A percentile compares a stretch with the other conserved stretches of the same genome.
phyloP scores from a whole-genome alignment of 108 stramenopile genomes.

The Pseudonitzschia delicatissima region DNA sequence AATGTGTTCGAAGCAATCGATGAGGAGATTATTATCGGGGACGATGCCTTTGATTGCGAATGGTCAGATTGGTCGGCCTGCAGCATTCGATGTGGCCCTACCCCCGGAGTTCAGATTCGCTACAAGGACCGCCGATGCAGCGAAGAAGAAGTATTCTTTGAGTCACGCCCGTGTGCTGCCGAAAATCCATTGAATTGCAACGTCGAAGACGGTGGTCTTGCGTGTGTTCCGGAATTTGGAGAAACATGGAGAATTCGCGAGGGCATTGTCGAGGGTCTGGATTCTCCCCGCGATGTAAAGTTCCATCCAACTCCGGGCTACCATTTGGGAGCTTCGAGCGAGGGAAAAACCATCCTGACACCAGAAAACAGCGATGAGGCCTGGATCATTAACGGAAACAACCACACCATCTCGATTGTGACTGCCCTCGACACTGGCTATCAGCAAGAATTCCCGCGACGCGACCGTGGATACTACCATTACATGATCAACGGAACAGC shows the following conservation, averaged over 20 bases:
- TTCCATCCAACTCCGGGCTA: slow-evolving; percentile 50
- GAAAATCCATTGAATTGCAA: not conserved
- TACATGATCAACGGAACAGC: slow-evolving; percentile 54
- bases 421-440: slow-evolving; percentile 23
- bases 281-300: slow-evolving; percentile 3
- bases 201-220: slow-evolving; percentile 2
- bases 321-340: slow-evolving; percentile 37
- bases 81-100: slow-evolving; percentile 36
- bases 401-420: slow-evolving; percentile 40
- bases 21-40: too few relatives aligned
- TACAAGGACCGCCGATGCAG: slow-evolving; percentile 1
- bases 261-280: slow-evolving; percentile 27
- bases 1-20: not conserved
- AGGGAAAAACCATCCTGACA: slow-evolving; percentile 29
- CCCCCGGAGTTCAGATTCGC: slow-evolving; percentile 29
- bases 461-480: slow-evolving; percentile 51
- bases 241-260: slow-evolving; percentile 9
- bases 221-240: slow-evolving; percentile 2
- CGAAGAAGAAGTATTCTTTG: not conserved
- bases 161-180: not conserved
- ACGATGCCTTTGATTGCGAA: not conserved
- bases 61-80: slow-evolving; percentile 46
- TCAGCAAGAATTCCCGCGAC: slow-evolving; percentile 29
- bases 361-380: slow-evolving; percentile 38
- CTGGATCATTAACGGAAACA: slow-evolving; percentile 47